A percentile compares a stretch with the other conserved stretches of the same genome.
These are phyloP conservation scores for Pythium rhizo-oryzae DNA, from an alignment of 352 stramenopile genomes.

Conservation along the genomic window DNA sequence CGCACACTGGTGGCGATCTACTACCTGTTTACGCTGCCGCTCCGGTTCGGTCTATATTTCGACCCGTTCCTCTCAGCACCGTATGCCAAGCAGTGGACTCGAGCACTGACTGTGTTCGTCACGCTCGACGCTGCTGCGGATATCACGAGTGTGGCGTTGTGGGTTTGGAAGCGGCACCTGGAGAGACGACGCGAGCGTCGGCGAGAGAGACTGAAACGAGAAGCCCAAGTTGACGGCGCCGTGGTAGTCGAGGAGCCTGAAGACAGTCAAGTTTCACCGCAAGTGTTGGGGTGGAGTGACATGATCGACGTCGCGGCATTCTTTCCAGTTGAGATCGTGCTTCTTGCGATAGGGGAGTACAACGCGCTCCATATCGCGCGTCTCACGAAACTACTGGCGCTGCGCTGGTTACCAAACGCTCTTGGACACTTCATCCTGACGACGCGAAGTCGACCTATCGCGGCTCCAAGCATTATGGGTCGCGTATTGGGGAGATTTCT, in stretches of 20 bases:
- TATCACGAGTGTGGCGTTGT: conserved; percentile 12
- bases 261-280: not conserved
- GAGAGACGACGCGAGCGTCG: not conserved
- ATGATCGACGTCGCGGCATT: conserved; percentile 12
- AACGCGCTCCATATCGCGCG: conserved; percentile 28
- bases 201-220: not conserved
- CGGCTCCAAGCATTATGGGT: not conserved
- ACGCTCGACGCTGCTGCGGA: conserved; percentile 30
- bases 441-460: not conserved
- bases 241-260: not conserved
- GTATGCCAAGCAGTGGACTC: conserved; percentile 16
- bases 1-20: conserved; percentile 18
- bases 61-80: conserved; percentile 29
- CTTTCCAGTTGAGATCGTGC: conserved; percentile 28
- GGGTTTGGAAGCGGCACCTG: not conserved
- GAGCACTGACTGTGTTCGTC: conserved; percentile 27
- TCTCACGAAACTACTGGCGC: conserved; percentile 22
- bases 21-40: conserved; percentile 33
- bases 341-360: conserved; percentile 15
- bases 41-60: conserved; percentile 37
- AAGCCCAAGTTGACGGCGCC: not conserved
- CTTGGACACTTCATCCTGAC: conserved; percentile 15
- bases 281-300: conserved; percentile 4
- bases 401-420: conserved; percentile 11
- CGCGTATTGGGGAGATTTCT: conserved; percentile 22